These are phyloP conservation scores for Fraxinus cuspidata DNA, from an alignment of 257 asterid species.

Conservation along the genomic window DNA sequence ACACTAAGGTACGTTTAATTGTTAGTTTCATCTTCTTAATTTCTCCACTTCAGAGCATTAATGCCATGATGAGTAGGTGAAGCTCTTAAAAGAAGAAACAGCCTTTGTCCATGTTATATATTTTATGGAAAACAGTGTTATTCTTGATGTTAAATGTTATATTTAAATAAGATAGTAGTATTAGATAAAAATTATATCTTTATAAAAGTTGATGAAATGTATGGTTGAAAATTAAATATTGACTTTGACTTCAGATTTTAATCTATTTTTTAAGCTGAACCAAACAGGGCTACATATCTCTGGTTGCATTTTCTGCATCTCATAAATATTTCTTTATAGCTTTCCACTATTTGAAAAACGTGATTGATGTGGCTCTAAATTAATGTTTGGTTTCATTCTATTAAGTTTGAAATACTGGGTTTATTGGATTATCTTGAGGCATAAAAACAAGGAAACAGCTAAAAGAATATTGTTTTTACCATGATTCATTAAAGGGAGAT, in stretches of 20 bases:
- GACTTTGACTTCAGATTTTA: too few relatives aligned
- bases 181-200: too few relatives aligned
- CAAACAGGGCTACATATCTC: neutral
- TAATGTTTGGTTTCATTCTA: neutral
- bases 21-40: neutral
- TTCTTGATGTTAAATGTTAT: too few relatives aligned
- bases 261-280: too few relatives aligned
- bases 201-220: too few relatives aligned
- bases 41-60: neutral
- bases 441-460: neutral
- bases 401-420: neutral
- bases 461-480: neutral
- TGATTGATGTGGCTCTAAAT: slow-evolving; percentile 24
- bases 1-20: slow-evolving; percentile 59
- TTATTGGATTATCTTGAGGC: neutral
- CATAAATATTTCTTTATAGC: neutral
- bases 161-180: too few relatives aligned
- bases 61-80: neutral
- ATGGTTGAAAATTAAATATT: too few relatives aligned
- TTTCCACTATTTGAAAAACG: slow-evolving; percentile 27
- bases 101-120: neutral
- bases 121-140: neutral
- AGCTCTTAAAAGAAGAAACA: neutral
- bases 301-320: neutral
- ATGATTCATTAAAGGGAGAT: neutral